These are phyloP conservation scores for Mitragyna speciosa DNA, from an alignment of 257 asterid genomes.

Conservation along the genomic window DNA sequence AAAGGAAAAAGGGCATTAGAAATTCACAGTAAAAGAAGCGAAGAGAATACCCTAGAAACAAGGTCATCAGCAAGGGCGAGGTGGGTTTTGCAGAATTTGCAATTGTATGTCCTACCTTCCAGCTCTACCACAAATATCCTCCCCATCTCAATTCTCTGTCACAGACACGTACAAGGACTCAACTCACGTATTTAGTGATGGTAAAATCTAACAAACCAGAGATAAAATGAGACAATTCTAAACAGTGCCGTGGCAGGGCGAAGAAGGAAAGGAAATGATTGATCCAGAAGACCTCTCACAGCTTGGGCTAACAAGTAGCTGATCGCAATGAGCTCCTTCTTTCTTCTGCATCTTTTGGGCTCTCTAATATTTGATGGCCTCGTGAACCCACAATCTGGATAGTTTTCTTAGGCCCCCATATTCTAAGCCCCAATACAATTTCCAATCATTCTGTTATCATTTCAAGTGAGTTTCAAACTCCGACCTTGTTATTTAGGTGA, in stretches of 20 bases:
- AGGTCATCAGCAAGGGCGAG: constrained; percentile 56
- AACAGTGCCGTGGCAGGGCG: not conserved
- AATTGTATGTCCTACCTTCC: constrained; percentile 63
- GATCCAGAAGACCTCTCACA: not conserved
- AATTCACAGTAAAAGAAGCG: not conserved
- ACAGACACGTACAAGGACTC: not conserved
- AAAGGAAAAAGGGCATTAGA: not conserved
- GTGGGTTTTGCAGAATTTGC: constrained; percentile 79
- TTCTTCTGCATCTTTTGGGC: not conserved
- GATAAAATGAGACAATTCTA: not conserved
- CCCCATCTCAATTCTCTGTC: constrained; percentile 48
- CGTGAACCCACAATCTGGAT: not conserved
- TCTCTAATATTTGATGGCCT: not conserved
- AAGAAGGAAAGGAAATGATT: not conserved
- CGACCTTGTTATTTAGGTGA: no score
- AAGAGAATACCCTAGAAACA: constrained; percentile 49
- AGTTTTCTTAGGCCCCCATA: not conserved
- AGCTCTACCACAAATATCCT: constrained; percentile 67
- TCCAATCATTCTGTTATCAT: no score
- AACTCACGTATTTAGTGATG: not conserved
- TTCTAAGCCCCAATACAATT: no score
- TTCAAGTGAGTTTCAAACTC: no score
- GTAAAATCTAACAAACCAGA: not conserved
- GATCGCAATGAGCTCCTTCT: not conserved
- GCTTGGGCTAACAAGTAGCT: not conserved